phyloP scores from a whole-genome alignment of 1,284 basidiomycete species.

The Somion occarium region DNA sequence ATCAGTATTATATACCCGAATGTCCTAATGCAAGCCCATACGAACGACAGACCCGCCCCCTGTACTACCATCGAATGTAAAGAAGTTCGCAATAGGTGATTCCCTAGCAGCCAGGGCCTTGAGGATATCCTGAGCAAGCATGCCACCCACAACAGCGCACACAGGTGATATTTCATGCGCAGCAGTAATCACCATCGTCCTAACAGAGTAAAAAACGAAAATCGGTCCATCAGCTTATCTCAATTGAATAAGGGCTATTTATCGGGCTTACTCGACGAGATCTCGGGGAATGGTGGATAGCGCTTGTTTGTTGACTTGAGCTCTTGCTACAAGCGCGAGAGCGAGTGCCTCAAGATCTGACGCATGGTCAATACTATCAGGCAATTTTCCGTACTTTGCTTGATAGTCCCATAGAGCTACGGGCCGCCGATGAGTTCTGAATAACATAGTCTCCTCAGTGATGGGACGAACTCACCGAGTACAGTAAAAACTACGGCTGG shows the following conservation, averaged over 20 bases:
- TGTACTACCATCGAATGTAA: conserved; percentile 82
- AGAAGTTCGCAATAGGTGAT: conserved; percentile 88
- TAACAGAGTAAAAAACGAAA: conserved; percentile 21
- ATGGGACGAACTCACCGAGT: conserved; percentile 50
- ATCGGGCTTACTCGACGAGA: conserved; percentile 51
- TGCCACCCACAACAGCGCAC: conserved; percentile 89
- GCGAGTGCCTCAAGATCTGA: conserved; percentile 60
- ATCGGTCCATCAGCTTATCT: background rate
- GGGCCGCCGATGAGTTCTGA: background rate
- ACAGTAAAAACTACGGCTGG: conserved; percentile 69
- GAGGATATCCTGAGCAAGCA: conserved; percentile 92
- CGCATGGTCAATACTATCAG: conserved; percentile 42
- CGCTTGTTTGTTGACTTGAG: conserved; percentile 69
- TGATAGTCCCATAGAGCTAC: conserved; percentile 86
- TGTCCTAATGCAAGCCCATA: conserved; percentile 37
- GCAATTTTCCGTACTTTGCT: conserved; percentile 52
- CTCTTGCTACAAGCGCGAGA: conserved; percentile 52
- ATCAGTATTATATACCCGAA: too few relatives aligned
- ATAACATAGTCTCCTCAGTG: conserved; percentile 2
- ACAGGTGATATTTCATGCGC: conserved; percentile 85
- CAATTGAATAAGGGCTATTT: conserved; percentile 3
- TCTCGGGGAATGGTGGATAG: conserved; percentile 50
- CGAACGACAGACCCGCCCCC: conserved; percentile 67
- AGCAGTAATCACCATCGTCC: conserved; percentile 64
- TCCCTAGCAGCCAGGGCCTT: conserved; percentile 89